Evolutionary conservation across 2,329 filamentous ascomycete species (phyloP).

Genomic region (Colletotrichum horii): DNA sequence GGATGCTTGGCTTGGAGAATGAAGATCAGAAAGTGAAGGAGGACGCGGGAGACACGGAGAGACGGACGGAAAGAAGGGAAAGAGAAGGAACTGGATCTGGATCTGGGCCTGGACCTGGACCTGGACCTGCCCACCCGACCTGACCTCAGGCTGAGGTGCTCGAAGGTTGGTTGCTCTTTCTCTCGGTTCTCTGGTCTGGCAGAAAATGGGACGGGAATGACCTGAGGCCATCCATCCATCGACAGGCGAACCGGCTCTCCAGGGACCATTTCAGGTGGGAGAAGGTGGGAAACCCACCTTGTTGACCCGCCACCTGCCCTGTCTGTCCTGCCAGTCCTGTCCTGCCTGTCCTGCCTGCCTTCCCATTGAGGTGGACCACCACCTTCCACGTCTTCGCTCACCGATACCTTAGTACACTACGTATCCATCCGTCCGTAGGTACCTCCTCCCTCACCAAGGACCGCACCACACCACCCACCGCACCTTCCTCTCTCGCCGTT

Average conservation of each 20-base stretch:
- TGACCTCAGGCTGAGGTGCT: no score
- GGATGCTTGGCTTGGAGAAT: neutral
- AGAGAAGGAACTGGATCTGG: neutral
- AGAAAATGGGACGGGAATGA: neutral
- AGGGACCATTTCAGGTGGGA: neutral
- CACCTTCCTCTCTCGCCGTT: neutral
- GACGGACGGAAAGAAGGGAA: neutral
- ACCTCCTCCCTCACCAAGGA: neutral
- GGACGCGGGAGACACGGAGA: neutral
- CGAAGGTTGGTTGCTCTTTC: neutral
- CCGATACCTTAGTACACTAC: neutral
- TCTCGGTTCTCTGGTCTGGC: neutral
- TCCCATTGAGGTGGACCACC: no score
- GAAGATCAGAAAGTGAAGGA: neutral
- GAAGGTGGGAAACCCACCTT: neutral
- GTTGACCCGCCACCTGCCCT: neutral
- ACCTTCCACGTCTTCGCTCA: neutral
- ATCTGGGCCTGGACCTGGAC: neutral
- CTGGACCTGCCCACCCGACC: no score
- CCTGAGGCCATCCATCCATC: neutral
- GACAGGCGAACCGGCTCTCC: neutral
- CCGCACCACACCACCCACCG: neutral
- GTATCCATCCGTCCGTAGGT: neutral
- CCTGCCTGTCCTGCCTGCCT: neutral
- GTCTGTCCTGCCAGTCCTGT: neutral